Base-by-base conservation (phyloP, 1,284 basidiomycete genomes). In the Megacollybia platyphylla region DNA sequence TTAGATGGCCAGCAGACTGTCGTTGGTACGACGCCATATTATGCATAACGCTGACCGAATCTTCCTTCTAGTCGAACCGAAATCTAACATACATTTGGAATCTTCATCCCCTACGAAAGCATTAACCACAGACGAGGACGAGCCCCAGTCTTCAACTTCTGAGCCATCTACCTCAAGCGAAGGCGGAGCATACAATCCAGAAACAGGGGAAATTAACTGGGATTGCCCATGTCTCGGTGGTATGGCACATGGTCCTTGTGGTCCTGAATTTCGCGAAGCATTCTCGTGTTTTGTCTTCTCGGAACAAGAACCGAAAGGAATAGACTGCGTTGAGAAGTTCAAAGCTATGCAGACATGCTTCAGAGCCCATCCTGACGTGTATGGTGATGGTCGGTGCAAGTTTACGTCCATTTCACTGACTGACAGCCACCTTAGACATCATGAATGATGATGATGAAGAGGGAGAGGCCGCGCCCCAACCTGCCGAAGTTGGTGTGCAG, bases 271-370 rank as follows among this genome's bases (percentile, higher is more conserved):
- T 71, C 84, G 88, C 53, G 86, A 84, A 48, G 94, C 96, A 0
- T 99, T 99, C 67, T 90, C 89, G 34, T 99, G 94, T 67, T 99
- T 99, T 54, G 80, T 99, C 4, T 87, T 79, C 62, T 93, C 88
- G 7, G 91, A 97, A 58, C 76, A 80, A 44, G 96, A 98, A 55
- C 94, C 94, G 1, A 98, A 99, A 67, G 94, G 94, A 7, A 87
- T 97, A 45, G 87, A 98, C 54, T 99, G 94, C 53, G 87, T 99
- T 15, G 96, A 97, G 53, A 91, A 88, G 67, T 99, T 99, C 74
- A 87, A 92, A 67, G 78, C 68, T 13, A 99, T 98, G 94, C 94
- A 99, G 64, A 83, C 87, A 50, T 99, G 94, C 71, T 98, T 99
- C 73, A 78, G 91, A 54, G 80, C 79, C 52, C 89, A 98, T 62